A percentile compares a stretch with the other conserved stretches of the same genome.
Evolutionary conservation across 2,329 filamentous ascomycete genomes (phyloP).

Genomic region (Trichoderma sp.): DNA sequence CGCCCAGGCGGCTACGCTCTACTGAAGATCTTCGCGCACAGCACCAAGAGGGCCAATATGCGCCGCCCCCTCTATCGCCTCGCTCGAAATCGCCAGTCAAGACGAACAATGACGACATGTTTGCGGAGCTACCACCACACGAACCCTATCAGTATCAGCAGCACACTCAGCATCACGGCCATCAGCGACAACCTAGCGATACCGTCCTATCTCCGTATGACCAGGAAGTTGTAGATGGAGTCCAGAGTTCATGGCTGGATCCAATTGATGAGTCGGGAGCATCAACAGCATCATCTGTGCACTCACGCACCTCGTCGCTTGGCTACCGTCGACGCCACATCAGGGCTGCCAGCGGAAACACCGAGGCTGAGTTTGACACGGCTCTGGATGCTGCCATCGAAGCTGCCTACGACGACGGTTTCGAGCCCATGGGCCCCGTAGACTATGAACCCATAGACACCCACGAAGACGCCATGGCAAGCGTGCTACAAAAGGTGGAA

Average conservation of each 20-base stretch:
- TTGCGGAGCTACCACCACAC: background rate
- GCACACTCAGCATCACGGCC: slow-evolving; percentile 19
- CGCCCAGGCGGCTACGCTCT: slow-evolving; percentile 38
- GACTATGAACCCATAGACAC: slow-evolving; percentile 40
- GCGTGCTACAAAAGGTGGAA: slow-evolving; percentile 67
- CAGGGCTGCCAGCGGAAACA: slow-evolving; percentile 67
- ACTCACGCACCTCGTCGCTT: slow-evolving; percentile 75
- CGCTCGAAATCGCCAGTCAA: slow-evolving; percentile 51
- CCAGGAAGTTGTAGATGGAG: slow-evolving; percentile 55
- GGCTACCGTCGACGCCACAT: slow-evolving; percentile 70
- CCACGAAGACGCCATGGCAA: slow-evolving; percentile 50
- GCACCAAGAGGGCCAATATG: slow-evolving; percentile 58
- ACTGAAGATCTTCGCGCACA: slow-evolving; percentile 43
- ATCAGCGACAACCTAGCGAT: slow-evolving; percentile 18
- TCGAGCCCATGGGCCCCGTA: slow-evolving; percentile 67
- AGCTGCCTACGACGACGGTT: slow-evolving; percentile 90
- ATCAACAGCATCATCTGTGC: slow-evolving; percentile 76
- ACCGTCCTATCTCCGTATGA: slow-evolving; percentile 20
- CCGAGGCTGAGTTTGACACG: slow-evolving; percentile 89
- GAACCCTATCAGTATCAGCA: slow-evolving; percentile 26
- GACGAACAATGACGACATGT: slow-evolving; percentile 27
- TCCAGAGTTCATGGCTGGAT: slow-evolving; percentile 88
- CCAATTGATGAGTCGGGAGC: slow-evolving; percentile 88
- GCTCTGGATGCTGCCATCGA: slow-evolving; percentile 94
- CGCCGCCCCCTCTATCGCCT: slow-evolving; percentile 70